Evolutionary conservation across 768 basidiomycete species (phyloP).

Genomic region (Amanita jacksonii): DNA sequence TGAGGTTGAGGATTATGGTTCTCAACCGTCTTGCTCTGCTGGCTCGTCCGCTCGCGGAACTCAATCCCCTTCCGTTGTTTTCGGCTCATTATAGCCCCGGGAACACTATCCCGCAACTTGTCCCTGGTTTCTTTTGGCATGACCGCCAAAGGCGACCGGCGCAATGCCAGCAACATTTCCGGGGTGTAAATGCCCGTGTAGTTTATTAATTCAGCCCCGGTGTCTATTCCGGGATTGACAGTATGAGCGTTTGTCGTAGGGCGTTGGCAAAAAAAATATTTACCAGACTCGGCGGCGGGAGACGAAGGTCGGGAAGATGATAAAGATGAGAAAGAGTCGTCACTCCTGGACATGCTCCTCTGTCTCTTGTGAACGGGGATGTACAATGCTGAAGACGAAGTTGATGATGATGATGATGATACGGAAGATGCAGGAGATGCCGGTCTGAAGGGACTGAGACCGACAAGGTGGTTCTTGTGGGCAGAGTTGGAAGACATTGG

Average conservation of each 20-base stretch:
- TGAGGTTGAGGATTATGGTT: not conserved
- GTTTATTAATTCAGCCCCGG: no score
- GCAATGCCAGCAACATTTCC: conserved; percentile 18
- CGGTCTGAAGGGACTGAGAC: not conserved
- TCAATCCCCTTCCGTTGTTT: conserved; percentile 21
- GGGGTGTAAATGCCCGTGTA: conserved; percentile 18
- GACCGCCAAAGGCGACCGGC: conserved; percentile 19
- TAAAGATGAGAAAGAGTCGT: conserved; percentile 6
- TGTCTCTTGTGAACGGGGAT: conserved; percentile 32
- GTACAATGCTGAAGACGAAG: conserved; percentile 22
- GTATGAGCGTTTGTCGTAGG: no score
- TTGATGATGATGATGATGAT: conserved; percentile 7
- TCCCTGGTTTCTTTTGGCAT: conserved; percentile 18
- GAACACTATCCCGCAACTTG: conserved; percentile 15
- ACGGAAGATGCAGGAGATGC: not conserved
- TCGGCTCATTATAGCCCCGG: conserved; percentile 20
- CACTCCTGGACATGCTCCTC: conserved; percentile 4
- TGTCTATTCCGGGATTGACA: no score
- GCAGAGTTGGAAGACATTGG: not conserved
- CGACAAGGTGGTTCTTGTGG: not conserved
- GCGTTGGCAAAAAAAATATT: no score
- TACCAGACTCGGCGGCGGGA: conserved; percentile 15
- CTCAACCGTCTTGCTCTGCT: not conserved
- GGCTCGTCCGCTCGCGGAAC: conserved; percentile 12
- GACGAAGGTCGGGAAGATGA: conserved; percentile 14